Conservation (phyloP, 73 alveolate genomes). For the Paramecium biaurelia region DNA sequence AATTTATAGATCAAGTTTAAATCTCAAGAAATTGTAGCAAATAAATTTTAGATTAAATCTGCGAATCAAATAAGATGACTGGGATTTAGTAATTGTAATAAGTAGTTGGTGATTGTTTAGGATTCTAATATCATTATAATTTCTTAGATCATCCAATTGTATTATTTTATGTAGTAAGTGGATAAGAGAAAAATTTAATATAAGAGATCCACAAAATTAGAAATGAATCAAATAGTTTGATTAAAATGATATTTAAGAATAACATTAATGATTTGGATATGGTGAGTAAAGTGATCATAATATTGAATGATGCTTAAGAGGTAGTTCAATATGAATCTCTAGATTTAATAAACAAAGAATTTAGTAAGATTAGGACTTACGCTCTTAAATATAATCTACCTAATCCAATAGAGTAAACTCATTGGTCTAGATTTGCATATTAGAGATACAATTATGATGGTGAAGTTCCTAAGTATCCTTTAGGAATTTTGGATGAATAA, state of each 20-base stretch:
- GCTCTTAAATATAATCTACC: not conserved
- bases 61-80: constrained; percentile 32
- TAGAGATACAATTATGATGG: constrained; percentile 10
- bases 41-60: not conserved
- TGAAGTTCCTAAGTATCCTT: constrained; percentile 18
- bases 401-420: not conserved
- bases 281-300: not conserved
- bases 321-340: not conserved
- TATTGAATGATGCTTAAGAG: constrained; percentile 25
- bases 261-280: not conserved
- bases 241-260: not conserved
- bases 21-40: not conserved
- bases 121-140: constrained; percentile 34
- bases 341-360: not conserved
- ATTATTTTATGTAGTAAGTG: not conserved
- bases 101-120: constrained; percentile 22
- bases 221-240: not conserved
- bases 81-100: not conserved
- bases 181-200: constrained; percentile 10
- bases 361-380: not conserved
- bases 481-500: constrained; percentile 34
- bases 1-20: constrained; percentile 6
- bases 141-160: constrained; percentile 33
- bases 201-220: not conserved
- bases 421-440: constrained; percentile 30